A percentile compares a stretch with the other conserved stretches of the same genome.
Evolutionary conservation across 305 asterid species (phyloP).

Genomic region (Fraxinus xanthoxyloides): DNA sequence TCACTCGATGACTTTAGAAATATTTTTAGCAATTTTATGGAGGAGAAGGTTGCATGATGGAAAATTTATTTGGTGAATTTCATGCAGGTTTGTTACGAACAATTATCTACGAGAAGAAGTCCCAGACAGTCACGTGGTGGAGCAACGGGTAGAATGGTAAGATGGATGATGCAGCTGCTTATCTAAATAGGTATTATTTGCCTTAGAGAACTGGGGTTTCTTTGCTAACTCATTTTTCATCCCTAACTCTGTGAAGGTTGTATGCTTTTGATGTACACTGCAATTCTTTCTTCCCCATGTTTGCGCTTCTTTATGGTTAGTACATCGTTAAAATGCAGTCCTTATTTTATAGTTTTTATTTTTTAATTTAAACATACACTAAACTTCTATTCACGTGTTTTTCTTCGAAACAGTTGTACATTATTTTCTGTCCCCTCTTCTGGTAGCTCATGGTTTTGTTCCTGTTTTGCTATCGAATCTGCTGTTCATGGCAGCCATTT

Average conservation of each 20-base stretch:
- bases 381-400: conserved; percentile 25
- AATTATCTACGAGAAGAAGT: conserved; percentile 96
- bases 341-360: background rate
- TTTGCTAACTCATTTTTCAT: conserved; percentile 30
- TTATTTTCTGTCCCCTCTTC: conserved; percentile 84
- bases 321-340: conserved; percentile 1
- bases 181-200: background rate
- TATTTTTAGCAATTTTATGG: conserved; percentile 7
- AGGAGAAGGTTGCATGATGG: conserved; percentile 6
- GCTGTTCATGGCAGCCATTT: conserved; percentile 88
- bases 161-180: conserved; percentile 15
- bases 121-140: conserved; percentile 92
- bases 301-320: conserved; percentile 82
- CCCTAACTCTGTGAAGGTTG: conserved; percentile 65
- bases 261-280: conserved; percentile 98
- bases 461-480: conserved; percentile 81
- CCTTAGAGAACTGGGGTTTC: conserved; percentile 7
- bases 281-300: conserved; percentile 98
- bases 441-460: conserved; percentile 91
- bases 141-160: conserved; percentile 98
- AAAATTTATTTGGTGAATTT: conserved; percentile 14
- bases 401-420: conserved; percentile 64
- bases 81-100: conserved; percentile 87
- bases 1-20: background rate
- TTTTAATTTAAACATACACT: background rate